Percentiles rank a stretch among this genome's conserved stretches.
Evolutionary conservation across 805 yeast species (phyloP).

Genomic region (Metschnikowia gelsemii): DNA sequence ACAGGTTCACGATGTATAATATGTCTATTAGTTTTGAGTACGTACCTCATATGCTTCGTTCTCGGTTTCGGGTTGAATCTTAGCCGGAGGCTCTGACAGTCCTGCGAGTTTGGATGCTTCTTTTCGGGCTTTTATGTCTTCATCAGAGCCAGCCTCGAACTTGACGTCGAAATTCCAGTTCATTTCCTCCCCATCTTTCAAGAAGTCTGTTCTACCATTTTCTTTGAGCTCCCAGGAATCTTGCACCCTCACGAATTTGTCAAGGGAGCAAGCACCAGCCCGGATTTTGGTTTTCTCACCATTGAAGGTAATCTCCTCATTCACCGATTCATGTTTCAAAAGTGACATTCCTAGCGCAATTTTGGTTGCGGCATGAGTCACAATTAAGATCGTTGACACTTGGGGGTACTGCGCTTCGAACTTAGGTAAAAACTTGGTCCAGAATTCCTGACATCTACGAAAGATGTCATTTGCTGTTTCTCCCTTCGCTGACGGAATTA

Average conservation of each 20-base stretch:
- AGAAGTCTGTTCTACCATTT: constrained; percentile 74
- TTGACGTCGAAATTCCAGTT: constrained; percentile 80
- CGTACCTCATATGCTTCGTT: constrained; percentile 21
- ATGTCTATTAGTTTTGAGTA: constrained; percentile 10
- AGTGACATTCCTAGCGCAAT: constrained; percentile 83
- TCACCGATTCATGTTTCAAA: constrained; percentile 49
- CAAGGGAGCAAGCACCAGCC: constrained; percentile 86
- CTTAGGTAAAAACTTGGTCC: constrained; percentile 55
- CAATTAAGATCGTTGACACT: constrained; percentile 62
- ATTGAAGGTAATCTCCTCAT: constrained; percentile 46
- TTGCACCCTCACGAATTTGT: constrained; percentile 44
- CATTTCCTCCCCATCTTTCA: constrained; percentile 84
- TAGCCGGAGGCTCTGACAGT: constrained; percentile 8
- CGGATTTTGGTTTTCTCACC: constrained; percentile 43
- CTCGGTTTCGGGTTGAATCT: constrained; percentile 2
- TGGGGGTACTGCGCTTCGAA: constrained; percentile 60
- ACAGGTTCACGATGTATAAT: background rate
- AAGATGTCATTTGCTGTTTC: constrained; percentile 75
- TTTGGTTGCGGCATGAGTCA: constrained; percentile 92
- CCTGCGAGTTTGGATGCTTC: constrained; percentile 19
- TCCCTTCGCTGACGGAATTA: constrained; percentile 64
- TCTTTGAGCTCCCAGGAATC: constrained; percentile 57
- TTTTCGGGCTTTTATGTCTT: constrained; percentile 65
- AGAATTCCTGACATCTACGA: constrained; percentile 54
- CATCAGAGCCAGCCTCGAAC: constrained; percentile 88